These are phyloP conservation scores for Coriaria nepalensis DNA, from an alignment of 306 rosid species.

Conservation along the genomic window DNA sequence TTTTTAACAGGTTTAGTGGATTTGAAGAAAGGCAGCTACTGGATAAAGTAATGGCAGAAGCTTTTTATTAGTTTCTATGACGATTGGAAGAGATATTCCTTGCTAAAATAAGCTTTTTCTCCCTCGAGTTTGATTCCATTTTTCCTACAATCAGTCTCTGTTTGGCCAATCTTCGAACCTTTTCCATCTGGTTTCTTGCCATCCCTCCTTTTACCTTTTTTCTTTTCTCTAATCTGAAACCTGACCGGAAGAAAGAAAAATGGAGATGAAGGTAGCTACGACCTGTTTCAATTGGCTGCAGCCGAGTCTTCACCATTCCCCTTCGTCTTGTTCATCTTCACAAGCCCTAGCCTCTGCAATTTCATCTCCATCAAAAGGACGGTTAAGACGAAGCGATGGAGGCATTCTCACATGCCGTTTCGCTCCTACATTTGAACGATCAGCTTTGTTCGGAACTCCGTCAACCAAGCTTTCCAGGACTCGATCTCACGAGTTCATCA, in stretches of 20 bases:
- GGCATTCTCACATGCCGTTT: conserved; percentile 22
- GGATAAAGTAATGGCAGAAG: background rate
- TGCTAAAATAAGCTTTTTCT: background rate
- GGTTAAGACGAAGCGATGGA: conserved; percentile 6
- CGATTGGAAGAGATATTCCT: conserved; percentile 1
- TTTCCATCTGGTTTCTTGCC: background rate
- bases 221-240: too few relatives aligned
- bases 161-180: background rate
- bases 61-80: background rate
- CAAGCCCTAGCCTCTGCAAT: conserved; percentile 10
- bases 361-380: conserved; percentile 7
- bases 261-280: conserved; percentile 14
- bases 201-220: background rate
- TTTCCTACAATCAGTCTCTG: background rate
- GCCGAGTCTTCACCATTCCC: conserved; percentile 9
- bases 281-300: conserved; percentile 11
- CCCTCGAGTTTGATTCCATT: background rate
- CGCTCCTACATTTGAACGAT: conserved; percentile 23
- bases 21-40: background rate
- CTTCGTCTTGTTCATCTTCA: conserved; percentile 10
- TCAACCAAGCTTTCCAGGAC: conserved; percentile 26
- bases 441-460: conserved; percentile 26
- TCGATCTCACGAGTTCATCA: conserved; percentile 21
- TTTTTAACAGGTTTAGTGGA: conserved; percentile 1
- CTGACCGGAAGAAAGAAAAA: background rate